These are phyloP conservation scores for Vigna nakashimae DNA, from an alignment of 306 rosid genomes.

Conservation along the genomic window DNA sequence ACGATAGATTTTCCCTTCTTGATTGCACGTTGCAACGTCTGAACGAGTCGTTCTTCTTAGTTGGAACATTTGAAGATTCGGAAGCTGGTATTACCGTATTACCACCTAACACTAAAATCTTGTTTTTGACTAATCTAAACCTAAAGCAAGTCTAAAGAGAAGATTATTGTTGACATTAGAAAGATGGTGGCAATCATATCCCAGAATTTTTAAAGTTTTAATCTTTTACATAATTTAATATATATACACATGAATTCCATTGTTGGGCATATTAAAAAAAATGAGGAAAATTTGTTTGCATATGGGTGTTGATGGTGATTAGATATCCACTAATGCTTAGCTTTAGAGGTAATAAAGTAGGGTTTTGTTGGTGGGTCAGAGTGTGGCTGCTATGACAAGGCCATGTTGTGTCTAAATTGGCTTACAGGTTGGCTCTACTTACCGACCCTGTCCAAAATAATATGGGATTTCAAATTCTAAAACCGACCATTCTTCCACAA, in stretches of 20 bases:
- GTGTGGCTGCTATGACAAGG: constrained; percentile 22
- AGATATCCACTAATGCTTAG: constrained; percentile 51
- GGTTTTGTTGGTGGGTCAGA: constrained; percentile 43
- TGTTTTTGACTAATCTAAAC: constrained; percentile 48
- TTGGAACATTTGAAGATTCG: constrained; percentile 41
- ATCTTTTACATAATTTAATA: constrained; percentile 15
- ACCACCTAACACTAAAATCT: constrained; percentile 47
- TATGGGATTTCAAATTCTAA: constrained; percentile 21
- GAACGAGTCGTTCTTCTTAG: constrained; percentile 39
- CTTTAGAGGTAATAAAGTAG: constrained; percentile 40
- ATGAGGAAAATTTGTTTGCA: constrained; percentile 19
- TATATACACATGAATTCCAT: constrained; percentile 28
- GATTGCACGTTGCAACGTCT: constrained; percentile 17
- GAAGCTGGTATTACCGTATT: constrained; percentile 29
- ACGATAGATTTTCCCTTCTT: background rate
- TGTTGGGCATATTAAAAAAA: constrained; percentile 31
- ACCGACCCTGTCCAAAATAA: constrained; percentile 49
- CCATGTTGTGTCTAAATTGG: constrained; percentile 49
- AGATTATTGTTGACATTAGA: constrained; percentile 52
- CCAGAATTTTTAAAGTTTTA: background rate
- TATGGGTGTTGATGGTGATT: constrained; percentile 45
- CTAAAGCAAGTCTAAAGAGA: constrained; percentile 41
- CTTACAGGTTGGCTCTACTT: constrained; percentile 51
- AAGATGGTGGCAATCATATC: constrained; percentile 41
- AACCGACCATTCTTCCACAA: constrained; percentile 43